Evolutionary conservation across 139 green algal genomes (phyloP), one percentile per base, ranked within the genome.

Genomic region (Chara braunii): DNA sequence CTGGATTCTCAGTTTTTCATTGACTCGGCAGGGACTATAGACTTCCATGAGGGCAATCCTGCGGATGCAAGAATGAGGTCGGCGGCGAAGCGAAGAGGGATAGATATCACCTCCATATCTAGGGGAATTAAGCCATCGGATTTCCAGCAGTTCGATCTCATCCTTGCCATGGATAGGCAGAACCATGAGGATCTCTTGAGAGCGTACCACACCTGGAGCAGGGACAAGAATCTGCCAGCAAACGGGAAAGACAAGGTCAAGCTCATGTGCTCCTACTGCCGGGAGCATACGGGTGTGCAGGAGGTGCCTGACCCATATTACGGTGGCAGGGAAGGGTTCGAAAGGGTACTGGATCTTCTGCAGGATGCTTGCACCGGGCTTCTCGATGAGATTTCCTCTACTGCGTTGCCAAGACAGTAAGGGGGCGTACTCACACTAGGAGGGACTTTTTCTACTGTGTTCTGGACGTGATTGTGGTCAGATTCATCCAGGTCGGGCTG

Each of bases 251-350:
- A n/a, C 43, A 75, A 80, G 51, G 50, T 80, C 14, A 60, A 61
- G 42, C 56, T 71, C 34, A 80, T 80, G 73, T 75, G 54, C 26
- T 64, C 40, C 54, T 80, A 65, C 43, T 77, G 68, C 18, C 8
- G 12, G 11, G 72, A 42, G n/a, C 35, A 31, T 64, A 31, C 55
- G 23, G n/a, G n/a, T n/a, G 7, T 34, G 37, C 24, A 43, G 43
- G 71, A 79, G n/a, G 70, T 83, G 23, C 90, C 90, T 5, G 90
- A 96, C 79, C 89, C 90, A 1, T 96, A 96, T 80, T 96, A 93
- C 69, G 88, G 83, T 3, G 85, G 83, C 18, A 44, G 45, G 8
- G 56, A 77, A 34, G 85, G 84, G 7, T 91, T 91, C 69, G 84
- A 91, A 43, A 56, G 35, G 55, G 89, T 95, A 40, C 78, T 95